Conservation (phyloP, 129 eudicot species). For the Lactuca sativa region DNA sequence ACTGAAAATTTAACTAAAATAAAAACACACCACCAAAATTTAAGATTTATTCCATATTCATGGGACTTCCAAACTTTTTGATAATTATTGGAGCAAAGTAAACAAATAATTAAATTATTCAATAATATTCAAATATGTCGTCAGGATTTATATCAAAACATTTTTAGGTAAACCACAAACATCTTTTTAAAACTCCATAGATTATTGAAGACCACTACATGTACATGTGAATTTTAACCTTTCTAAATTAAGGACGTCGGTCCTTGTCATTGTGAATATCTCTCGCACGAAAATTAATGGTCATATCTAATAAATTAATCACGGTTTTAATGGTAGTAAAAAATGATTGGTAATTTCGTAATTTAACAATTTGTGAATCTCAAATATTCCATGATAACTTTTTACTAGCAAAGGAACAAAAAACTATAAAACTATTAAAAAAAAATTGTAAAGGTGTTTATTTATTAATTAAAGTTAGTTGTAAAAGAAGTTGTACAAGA, state of each 20-base stretch:
- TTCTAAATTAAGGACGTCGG: no score
- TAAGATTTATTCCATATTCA: slow-evolving; percentile 1
- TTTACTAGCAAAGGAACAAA: no score
- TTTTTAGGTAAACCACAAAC: neutral
- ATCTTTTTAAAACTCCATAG: neutral
- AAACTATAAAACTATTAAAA: no score
- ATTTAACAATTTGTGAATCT: no score
- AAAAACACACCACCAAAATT: slow-evolving; percentile 7
- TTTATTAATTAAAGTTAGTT: neutral
- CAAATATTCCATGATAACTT: no score
- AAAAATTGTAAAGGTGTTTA: neutral
- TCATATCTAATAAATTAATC: no score
- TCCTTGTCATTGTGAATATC: neutral
- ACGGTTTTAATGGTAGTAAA: no score
- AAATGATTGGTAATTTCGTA: no score
- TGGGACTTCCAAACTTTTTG: slow-evolving; percentile 2
- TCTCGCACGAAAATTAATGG: no score
- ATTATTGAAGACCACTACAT: neutral
- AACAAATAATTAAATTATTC: neutral
- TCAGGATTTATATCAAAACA: neutral
- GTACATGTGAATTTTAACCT: no score
- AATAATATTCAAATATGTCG: neutral
- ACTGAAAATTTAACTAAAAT: neutral
- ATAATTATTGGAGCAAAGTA: neutral
- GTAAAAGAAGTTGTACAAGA: neutral